phyloP scores from a whole-genome alignment of 2,329 filamentous ascomycete species.

The Hyphodiscus sp. region DNA sequence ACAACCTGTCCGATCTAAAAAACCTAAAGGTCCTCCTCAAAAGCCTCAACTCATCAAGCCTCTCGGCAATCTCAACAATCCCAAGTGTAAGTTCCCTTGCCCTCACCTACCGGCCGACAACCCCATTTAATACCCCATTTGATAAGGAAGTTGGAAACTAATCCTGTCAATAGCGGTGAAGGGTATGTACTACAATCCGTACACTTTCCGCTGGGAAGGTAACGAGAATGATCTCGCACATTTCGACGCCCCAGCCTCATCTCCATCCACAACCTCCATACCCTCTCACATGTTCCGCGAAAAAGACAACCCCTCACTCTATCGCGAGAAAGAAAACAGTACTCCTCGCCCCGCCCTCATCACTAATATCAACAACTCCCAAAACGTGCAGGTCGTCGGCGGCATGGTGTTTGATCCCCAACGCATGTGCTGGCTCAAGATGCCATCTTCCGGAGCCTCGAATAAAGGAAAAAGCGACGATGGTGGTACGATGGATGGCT shows the following conservation, averaged over 20 bases:
- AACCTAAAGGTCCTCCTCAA: slow-evolving; percentile 47
- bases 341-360: slow-evolving; percentile 75
- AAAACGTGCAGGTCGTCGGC: slow-evolving; percentile 89
- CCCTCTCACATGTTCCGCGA: slow-evolving; percentile 40
- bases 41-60: slow-evolving; percentile 90
- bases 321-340: slow-evolving; percentile 49
- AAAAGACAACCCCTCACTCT: slow-evolving; percentile 41
- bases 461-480: slow-evolving; percentile 41
- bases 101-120: too few relatives aligned
- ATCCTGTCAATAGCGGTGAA: slow-evolving; percentile 61
- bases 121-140: too few relatives aligned
- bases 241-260: slow-evolving; percentile 62
- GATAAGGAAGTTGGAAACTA: slow-evolving; percentile 20
- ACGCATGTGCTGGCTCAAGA: slow-evolving; percentile 96
- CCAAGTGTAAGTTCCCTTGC: slow-evolving; percentile 61
- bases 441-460: slow-evolving; percentile 39
- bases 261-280: slow-evolving; percentile 45
- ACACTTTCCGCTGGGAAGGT: slow-evolving; percentile 85
- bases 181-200: slow-evolving; percentile 93
- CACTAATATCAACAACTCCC: slow-evolving; percentile 76
- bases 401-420: slow-evolving; percentile 98
- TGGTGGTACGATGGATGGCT: slow-evolving; percentile 54
- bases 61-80: slow-evolving; percentile 65
- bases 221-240: slow-evolving; percentile 79
- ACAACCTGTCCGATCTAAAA: slow-evolving; percentile 47